Base-by-base conservation (phyloP, 1,139 yeast species). In the Suhomyces choctaworum region DNA sequence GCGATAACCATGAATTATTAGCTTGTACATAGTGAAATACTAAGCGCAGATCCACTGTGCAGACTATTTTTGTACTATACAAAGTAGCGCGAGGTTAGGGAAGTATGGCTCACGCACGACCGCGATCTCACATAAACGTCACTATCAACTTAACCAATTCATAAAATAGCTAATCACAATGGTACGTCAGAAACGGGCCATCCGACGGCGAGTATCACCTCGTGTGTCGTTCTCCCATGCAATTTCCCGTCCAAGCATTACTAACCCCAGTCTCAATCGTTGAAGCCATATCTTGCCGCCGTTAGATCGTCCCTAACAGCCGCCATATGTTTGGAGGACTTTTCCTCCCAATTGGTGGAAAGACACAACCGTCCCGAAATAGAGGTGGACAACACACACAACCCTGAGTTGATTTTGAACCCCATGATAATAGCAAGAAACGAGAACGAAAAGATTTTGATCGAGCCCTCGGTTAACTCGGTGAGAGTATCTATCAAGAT, bases 361-460 rank as follows among this genome's bases (percentile, higher is more conserved):
- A 83, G 99, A 63, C 98, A 92, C 70, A 92, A 92, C 65, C 78
- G 94, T 46, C 99, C 99, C 4, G 99, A 92, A 61, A 83, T 92
- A 33, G 99, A 92, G 62, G 92, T 86, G 28, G 78, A 73, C 42
- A 62, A 64, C 47, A 56, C 66, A 16, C 74, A 68, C 43, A 80
- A 83, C 48, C 83, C 85, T 8, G 97, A 90, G 61, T 83, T 92
- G 41, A 66, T 92, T 44, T 73, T 92, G 55, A 90, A 90, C 54
- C 94, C 97, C 20, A 82, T 92, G 82, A 77, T 82, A 43, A 83
- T 92, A 50, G 83, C 96, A 4, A 80, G 99, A 64, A 92, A 94
- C 58, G 97, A 90, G 57, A 84, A 88, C 54, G 99, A 92, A 62
- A 79, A 80, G 56, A 95, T 92, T 27, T 67, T 92, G 50, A 92